Evolutionary conservation across 2,329 filamentous ascomycete species (phyloP).

Genomic region (Claviceps sp.): DNA sequence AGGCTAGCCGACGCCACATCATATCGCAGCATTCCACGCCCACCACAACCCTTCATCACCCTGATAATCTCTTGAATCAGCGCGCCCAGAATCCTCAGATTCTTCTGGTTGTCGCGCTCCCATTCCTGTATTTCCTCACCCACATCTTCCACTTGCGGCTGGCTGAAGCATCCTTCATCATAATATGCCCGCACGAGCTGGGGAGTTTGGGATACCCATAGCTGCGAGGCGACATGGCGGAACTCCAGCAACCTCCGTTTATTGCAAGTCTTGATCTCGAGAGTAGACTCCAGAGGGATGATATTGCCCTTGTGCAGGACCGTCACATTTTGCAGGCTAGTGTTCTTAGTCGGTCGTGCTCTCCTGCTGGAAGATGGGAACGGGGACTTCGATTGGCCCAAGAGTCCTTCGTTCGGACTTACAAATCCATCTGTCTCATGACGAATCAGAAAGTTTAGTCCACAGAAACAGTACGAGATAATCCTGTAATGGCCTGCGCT

Average conservation of each 20-base stretch:
- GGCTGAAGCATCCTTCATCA: conserved; percentile 19
- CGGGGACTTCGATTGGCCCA: conserved; percentile 12
- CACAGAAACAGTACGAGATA: conserved; percentile 29
- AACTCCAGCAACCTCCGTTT: conserved; percentile 19
- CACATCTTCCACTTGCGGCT: conserved; percentile 20
- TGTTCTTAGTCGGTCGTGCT: neutral
- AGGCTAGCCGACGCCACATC: neutral
- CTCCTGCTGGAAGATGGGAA: conserved; percentile 11
- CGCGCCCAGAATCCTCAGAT: conserved; percentile 17
- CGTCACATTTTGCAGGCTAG: conserved; percentile 13
- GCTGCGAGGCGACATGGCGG: conserved; percentile 23
- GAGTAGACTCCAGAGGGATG: conserved; percentile 21
- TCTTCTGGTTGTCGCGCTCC: conserved; percentile 20
- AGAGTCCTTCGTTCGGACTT: conserved; percentile 7
- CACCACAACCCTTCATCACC: neutral
- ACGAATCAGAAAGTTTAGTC: conserved; percentile 26
- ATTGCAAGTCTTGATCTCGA: conserved; percentile 33
- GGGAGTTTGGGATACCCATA: conserved; percentile 33
- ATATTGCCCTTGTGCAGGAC: conserved; percentile 18
- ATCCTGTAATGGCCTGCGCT: conserved; percentile 33
- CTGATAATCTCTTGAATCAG: conserved; percentile 14
- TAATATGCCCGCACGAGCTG: conserved; percentile 33
- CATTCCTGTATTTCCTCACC: conserved; percentile 17
- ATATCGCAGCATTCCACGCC: neutral
- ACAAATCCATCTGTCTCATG: conserved; percentile 31